phyloP scores from a whole-genome alignment of 306 rosid genomes.

The Macrotyloma uniflorum region DNA sequence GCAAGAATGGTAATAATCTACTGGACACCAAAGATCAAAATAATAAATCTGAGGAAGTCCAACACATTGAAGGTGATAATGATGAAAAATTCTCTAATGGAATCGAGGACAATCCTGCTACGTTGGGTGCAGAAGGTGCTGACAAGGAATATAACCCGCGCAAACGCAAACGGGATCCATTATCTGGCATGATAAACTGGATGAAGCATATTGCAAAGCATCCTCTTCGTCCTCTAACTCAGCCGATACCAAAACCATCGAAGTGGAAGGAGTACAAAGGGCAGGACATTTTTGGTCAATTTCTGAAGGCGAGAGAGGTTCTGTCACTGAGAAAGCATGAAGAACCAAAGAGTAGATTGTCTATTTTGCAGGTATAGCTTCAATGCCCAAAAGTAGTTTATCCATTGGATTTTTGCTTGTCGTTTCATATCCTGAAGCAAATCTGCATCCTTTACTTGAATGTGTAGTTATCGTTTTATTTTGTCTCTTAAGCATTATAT shows the following conservation, averaged over 20 bases:
- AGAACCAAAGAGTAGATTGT: slow-evolving; percentile 47
- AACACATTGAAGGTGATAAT: slow-evolving; percentile 19
- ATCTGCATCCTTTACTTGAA: slow-evolving; percentile 5
- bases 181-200: slow-evolving; percentile 78
- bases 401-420: slow-evolving; percentile 14
- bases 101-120: slow-evolving; percentile 24
- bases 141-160: slow-evolving; percentile 38
- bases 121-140: slow-evolving; percentile 36
- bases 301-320: slow-evolving; percentile 61
- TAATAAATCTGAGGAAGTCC: slow-evolving; percentile 32
- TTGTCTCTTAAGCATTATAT: slow-evolving; percentile 9
- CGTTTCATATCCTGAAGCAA: slow-evolving; percentile 15
- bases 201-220: slow-evolving; percentile 53
- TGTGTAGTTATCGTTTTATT: slow-evolving; percentile 22
- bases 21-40: slow-evolving; percentile 34
- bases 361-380: slow-evolving; percentile 64
- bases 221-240: slow-evolving; percentile 55
- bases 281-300: slow-evolving; percentile 57
- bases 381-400: slow-evolving; percentile 21
- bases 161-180: slow-evolving; percentile 69
- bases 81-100: slow-evolving; percentile 23
- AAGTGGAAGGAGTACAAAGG: slow-evolving; percentile 59
- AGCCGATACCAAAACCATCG: slow-evolving; percentile 59
- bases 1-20: slow-evolving; percentile 35
- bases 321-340: slow-evolving; percentile 42